Conservation (phyloP, 805 yeast species). For the Zygotorulaspora sp. region DNA sequence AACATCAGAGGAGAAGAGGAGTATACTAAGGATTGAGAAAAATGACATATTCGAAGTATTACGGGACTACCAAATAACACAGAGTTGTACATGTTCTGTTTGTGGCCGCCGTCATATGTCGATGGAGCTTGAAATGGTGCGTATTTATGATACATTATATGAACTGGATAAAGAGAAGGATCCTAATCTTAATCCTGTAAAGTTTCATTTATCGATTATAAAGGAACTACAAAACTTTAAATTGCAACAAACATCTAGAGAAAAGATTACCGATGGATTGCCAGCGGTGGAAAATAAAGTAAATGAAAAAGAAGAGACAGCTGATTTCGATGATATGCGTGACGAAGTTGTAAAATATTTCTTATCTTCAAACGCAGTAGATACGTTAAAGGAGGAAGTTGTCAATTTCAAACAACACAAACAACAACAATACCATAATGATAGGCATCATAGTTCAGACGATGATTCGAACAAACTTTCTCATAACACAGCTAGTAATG, state of each 20-base stretch:
- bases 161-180: slow-evolving; percentile 42
- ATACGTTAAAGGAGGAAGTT: slow-evolving; percentile 32
- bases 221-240: slow-evolving; percentile 33
- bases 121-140: slow-evolving; percentile 72
- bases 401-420: slow-evolving; percentile 32
- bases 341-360: slow-evolving; percentile 26
- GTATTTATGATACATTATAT: slow-evolving; percentile 64
- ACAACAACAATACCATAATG: slow-evolving; percentile 17
- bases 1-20: slow-evolving; percentile 53
- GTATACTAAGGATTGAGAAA: slow-evolving; percentile 61
- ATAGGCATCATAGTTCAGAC: slow-evolving; percentile 1
- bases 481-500: neutral
- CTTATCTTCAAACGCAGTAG: slow-evolving; percentile 25
- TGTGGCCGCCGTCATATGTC: slow-evolving; percentile 73
- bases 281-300: neutral
- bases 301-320: neutral
- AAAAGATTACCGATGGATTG: neutral
- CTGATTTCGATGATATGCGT: slow-evolving; percentile 18
- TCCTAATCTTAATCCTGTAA: slow-evolving; percentile 32
- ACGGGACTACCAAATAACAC: slow-evolving; percentile 49
- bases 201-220: slow-evolving; percentile 33
- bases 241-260: slow-evolving; percentile 9
- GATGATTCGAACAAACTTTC: slow-evolving; percentile 1
- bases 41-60: slow-evolving; percentile 62
- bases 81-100: slow-evolving; percentile 62